These are phyloP conservation scores for Fagus sylvatica DNA, from an alignment of 306 rosid species.

Conservation along the genomic window DNA sequence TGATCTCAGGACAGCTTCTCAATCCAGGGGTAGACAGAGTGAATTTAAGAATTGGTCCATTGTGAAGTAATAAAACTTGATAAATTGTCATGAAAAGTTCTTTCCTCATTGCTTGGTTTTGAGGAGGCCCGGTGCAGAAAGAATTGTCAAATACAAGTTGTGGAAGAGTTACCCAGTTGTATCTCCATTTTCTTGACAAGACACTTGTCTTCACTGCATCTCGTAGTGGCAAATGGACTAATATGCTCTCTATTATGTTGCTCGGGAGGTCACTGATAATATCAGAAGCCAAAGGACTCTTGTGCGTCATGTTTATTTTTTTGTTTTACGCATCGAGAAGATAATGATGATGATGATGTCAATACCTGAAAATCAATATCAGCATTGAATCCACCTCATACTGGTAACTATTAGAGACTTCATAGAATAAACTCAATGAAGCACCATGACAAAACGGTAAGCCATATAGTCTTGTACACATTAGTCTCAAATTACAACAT, in stretches of 20 bases:
- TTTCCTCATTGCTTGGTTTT: not conserved
- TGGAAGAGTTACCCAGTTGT: not conserved
- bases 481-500: not conserved
- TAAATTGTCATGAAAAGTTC: not conserved
- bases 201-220: slow-evolving; percentile 4
- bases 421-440: not conserved
- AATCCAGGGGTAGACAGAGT: not conserved
- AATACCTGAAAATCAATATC: not conserved
- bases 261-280: not conserved
- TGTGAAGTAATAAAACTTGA: not conserved
- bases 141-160: not conserved
- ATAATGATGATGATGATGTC: not conserved
- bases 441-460: not conserved
- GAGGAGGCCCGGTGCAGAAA: not conserved
- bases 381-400: not conserved
- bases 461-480: not conserved
- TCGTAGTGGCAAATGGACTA: not conserved
- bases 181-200: not conserved
- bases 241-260: not conserved
- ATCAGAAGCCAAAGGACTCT: not conserved
- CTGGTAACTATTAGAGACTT: not conserved
- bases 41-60: not conserved
- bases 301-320: not conserved
- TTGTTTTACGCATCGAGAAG: too few species aligned
- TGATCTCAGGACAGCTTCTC: not conserved